Percentiles rank a stretch among this genome's conserved stretches.
Evolutionary conservation across 176 grass and related monocot genomes (phyloP).

Genomic region (Hyparrhenia diplandra): DNA sequence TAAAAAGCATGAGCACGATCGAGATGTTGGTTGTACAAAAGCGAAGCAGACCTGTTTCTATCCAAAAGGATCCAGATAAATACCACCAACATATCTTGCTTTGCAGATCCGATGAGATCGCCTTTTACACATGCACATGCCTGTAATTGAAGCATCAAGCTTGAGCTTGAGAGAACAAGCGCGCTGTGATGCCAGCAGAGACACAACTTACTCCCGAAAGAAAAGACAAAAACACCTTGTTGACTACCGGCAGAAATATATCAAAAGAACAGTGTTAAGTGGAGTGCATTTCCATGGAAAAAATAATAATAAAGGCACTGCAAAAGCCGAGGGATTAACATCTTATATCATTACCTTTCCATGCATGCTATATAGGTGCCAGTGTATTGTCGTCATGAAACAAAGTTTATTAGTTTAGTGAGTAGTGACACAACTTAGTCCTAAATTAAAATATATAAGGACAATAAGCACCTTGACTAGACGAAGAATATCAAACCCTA

Average conservation of each 20-base stretch:
- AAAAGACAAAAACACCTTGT: conserved; percentile 1
- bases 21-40: neutral
- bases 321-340: conserved; percentile 12
- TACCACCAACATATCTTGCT: conserved; percentile 14
- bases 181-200: neutral
- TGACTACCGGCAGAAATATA: conserved; percentile 7
- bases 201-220: neutral
- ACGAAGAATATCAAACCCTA: neutral
- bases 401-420: neutral
- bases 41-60: conserved; percentile 16
- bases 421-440: neutral
- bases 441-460: neutral
- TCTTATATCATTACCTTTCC: conserved; percentile 12
- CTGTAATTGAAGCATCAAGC: conserved; percentile 7
- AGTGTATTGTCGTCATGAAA: conserved; percentile 14
- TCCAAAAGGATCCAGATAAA: conserved; percentile 10
- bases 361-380: neutral
- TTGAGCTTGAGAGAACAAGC: neutral
- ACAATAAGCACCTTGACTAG: neutral
- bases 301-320: neutral
- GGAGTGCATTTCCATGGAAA: neutral
- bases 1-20: neutral
- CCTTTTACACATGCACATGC: neutral
- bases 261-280: neutral
- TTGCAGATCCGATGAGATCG: conserved; percentile 20